Base-by-base conservation (phyloP, 2,329 filamentous ascomycete species). In the Colletotrichum theobromicola region DNA sequence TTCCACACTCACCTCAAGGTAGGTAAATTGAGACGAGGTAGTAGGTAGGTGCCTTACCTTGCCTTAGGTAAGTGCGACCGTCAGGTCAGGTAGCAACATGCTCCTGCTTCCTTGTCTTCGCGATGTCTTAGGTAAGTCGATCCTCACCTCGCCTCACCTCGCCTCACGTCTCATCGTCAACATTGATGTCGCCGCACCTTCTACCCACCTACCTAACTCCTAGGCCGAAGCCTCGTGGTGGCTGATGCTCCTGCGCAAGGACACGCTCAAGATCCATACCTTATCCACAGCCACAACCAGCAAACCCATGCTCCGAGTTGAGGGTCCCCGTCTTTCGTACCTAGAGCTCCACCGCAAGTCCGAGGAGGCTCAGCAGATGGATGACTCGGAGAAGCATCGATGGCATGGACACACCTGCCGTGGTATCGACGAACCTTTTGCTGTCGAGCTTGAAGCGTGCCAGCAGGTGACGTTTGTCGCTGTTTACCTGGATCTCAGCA, bases 381-480 rank as follows among this genome's bases (percentile, higher is more conserved):
- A 35, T 42, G 71, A 63, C 61, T 55, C 58, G 32, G 65, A 34
- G 61, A 32, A 30, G 28, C 57, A 60, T 57, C 53, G 60, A 21
- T 35, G 34, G 32, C 32, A 35, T 62, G 55, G 26, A 62, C 34
- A 34, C 32, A 62, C 58, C 32, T 24, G 18, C 16, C 57, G 6
- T 34, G 10, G 42, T 57, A 28, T 57, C 53, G 58, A 62, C 34
- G 58, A 16, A 64, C 24, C 35, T 46, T 64, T 46, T 30, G 28
- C 26, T 30, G 57, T 50, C 37, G 66, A 34, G 42, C 42, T 28
- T 57, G 68, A 46, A 18, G 64, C 30, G 65, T 65, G 67, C 60
- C 63, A 65, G 71, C 63, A 65, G 71, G 67, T 74, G 71, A 70
- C 71, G 71, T 74, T 74, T 64, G 60, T 42, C 60, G 13, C 26